Evolutionary conservation across 495 filamentous ascomycete species (phyloP).

Genomic region (Friedmanniomyces endolithicus): DNA sequence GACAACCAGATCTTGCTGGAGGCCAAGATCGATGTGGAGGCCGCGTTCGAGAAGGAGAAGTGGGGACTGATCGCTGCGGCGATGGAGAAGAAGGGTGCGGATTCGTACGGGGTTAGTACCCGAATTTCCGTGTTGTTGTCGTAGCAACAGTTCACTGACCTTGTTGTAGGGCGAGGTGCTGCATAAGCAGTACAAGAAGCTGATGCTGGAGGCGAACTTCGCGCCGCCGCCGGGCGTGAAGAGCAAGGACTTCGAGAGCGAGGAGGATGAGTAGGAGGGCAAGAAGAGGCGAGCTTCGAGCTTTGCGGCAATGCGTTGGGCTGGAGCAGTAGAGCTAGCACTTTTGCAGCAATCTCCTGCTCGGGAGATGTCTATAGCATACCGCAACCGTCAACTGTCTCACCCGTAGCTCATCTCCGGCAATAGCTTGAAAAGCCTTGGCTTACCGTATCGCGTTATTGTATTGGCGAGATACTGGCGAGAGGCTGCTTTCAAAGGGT

Average conservation of each 20-base stretch:
- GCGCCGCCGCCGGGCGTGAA: constrained; percentile 1
- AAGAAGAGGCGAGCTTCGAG: neutral
- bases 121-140: neutral
- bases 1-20: constrained; percentile 1
- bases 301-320: neutral
- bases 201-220: neutral
- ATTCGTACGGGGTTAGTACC: neutral
- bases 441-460: neutral
- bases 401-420: no score
- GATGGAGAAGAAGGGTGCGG: neutral
- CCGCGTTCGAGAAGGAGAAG: constrained; percentile 6
- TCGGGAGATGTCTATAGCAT: no score
- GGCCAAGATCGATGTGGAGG: constrained; percentile 9
- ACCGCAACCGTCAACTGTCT: no score
- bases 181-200: constrained; percentile 5
- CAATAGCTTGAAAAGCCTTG: neutral
- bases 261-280: neutral
- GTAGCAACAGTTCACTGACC: neutral
- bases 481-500: no score
- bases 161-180: neutral
- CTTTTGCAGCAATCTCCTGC: neutral
- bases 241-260: constrained; percentile 2
- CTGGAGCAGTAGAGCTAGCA: neutral
- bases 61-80: neutral
- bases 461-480: no score